Evolutionary conservation across 2,329 filamentous ascomycete species (phyloP), one percentile per base, ranked within the genome.

Genomic region (Talaromyces amestolkiae): DNA sequence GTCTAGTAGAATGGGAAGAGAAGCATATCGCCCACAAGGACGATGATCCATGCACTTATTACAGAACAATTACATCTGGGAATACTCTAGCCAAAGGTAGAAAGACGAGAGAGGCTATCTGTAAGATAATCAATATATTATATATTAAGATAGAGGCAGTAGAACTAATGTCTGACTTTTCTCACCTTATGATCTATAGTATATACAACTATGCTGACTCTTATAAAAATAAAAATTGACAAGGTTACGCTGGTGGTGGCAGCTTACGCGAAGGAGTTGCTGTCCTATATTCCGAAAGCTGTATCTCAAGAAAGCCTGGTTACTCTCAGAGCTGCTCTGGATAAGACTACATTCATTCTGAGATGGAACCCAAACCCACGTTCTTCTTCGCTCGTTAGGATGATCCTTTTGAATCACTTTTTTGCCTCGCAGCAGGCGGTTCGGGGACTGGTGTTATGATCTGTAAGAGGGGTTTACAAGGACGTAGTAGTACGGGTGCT

Each of bases 171-270:
- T 8, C 43, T 1, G 43, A 47, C 19, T 47, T 47, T 4, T 3
- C 19, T 47, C 24, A 49, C 45, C 33, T 68, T 2, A 45, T 67
- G 15, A 63, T 68, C 8, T 3, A 49, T 35, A 58, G 67, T 2
- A 67, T 67, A 6, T 67, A 58, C 37, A 41, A 68, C 43, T 68
- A 68, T 47, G 47, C 65, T 3, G 62, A 68, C 54, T 65, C 65
- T 1, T 65, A 68, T 49, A 68, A 68, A 51, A 67, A 65, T 56
- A 58, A 68, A 17, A 2, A 37, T 15, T 68, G 65, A 65, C 67
- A 68, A 19, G 45, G 47, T 45, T 68, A 65, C 49, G 62, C 65
- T 7, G 65, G 37, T 49, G 6, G 65, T 65, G 17, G 68, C 67
- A 3, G 64, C 61, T 19, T 66, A 17, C 35, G 47, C 61, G 17